These are phyloP conservation scores for Saccharomycodes ludwigii DNA, from an alignment of 805 yeast genomes.

Conservation along the genomic window DNA sequence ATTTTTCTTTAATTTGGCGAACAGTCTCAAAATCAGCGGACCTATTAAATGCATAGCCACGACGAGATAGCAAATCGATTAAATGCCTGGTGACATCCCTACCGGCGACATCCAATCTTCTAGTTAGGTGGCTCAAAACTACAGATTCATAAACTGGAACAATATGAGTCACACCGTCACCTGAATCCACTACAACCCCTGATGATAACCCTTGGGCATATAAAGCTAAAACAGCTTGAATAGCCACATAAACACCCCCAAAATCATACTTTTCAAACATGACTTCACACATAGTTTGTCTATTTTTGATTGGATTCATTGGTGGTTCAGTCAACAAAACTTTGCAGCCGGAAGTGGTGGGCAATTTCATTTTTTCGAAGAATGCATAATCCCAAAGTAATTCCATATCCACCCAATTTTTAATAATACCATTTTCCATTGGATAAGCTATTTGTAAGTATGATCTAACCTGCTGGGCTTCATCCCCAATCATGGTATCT, in stretches of 20 bases:
- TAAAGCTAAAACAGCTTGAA: constrained; percentile 94
- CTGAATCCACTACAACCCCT: constrained; percentile 97
- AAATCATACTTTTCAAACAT: constrained; percentile 90
- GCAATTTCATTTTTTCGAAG: constrained; percentile 76
- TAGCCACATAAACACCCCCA: constrained; percentile 90
- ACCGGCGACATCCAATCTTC: constrained; percentile 93
- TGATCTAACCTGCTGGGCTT: constrained; percentile 84
- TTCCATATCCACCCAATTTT: constrained; percentile 98
- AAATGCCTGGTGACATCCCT: constrained; percentile 96
- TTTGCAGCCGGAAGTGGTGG: constrained; percentile 64
- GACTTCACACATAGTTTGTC: constrained; percentile 87
- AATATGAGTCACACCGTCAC: constrained; percentile 90
- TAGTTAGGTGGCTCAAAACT: constrained; percentile 87
- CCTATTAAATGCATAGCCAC: constrained; percentile 96
- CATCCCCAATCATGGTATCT: constrained; percentile 97
- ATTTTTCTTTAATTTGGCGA: constrained; percentile 91
- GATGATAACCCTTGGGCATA: constrained; percentile 95
- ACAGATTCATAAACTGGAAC: constrained; percentile 97
- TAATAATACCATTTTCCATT: constrained; percentile 96
- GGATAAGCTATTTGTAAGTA: constrained; percentile 91
- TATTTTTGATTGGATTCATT: constrained; percentile 84
- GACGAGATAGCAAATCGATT: constrained; percentile 79
- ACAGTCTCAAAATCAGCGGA: constrained; percentile 98
- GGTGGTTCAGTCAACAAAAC: constrained; percentile 94
- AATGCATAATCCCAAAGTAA: constrained; percentile 97